A percentile compares a stretch with the other conserved stretches of the same genome.
phyloP scores from a whole-genome alignment of 2,329 filamentous ascomycete genomes.

The Xylaria sp. region DNA sequence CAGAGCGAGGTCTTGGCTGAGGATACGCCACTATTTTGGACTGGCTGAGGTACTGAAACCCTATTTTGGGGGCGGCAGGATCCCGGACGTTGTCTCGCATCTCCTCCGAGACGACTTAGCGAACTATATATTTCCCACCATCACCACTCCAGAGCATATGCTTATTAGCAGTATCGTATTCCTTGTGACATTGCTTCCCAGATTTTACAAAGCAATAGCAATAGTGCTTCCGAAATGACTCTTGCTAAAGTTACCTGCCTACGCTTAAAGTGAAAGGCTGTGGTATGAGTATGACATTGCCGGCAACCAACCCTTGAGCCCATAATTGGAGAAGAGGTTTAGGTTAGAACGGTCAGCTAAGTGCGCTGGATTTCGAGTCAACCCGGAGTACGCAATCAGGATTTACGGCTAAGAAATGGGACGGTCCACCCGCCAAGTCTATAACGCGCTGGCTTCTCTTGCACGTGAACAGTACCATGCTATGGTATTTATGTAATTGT shows the following conservation, averaged over 20 bases:
- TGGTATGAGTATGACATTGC: not conserved
- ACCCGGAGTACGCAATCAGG: slow-evolving; percentile 30
- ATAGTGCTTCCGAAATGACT: not conserved
- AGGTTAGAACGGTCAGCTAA: slow-evolving; percentile 22
- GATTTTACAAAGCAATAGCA: not conserved
- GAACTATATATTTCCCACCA: not conserved
- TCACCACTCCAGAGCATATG: not conserved
- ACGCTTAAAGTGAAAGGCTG: not conserved
- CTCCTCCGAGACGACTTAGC: slow-evolving; percentile 2
- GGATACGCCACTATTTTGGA: not conserved
- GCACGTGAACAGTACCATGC: slow-evolving; percentile 11
- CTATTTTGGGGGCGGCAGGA: slow-evolving; percentile 13
- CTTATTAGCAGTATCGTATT: not conserved
- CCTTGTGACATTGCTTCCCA: not conserved
- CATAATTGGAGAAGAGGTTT: not conserved
- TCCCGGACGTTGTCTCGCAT: slow-evolving; percentile 7
- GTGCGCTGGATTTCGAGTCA: slow-evolving; percentile 22
- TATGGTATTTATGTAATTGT: not conserved
- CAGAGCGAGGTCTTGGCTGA: not conserved
- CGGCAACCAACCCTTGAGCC: not conserved
- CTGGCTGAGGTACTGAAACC: not conserved
- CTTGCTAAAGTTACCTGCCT: no score
- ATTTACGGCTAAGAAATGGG: slow-evolving; percentile 22
- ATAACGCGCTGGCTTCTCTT: slow-evolving; percentile 23
- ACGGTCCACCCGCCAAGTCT: slow-evolving; percentile 32